Evolutionary conservation across 352 stramenopile species (phyloP).

Genomic region (Phytophthora crassamura): DNA sequence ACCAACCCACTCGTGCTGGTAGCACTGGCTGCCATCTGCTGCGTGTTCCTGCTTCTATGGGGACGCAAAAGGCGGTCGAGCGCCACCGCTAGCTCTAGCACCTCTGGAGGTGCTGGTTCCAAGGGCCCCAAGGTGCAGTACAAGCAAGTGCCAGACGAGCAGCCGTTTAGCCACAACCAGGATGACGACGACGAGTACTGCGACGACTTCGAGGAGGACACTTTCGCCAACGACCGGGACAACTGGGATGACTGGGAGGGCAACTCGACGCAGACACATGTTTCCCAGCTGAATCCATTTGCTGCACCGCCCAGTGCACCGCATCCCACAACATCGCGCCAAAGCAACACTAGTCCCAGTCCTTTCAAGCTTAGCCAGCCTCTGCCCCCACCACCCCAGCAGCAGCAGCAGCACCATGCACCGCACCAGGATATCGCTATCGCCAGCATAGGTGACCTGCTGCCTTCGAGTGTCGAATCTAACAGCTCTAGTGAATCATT

Average conservation of each 20-base stretch:
- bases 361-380: slow-evolving; percentile 39
- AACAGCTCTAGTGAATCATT: slow-evolving; percentile 81
- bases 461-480: slow-evolving; percentile 50
- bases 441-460: slow-evolving; percentile 14
- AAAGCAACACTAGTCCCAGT: slow-evolving; percentile 11
- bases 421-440: slow-evolving; percentile 45
- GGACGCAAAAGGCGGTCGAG: slow-evolving; percentile 51
- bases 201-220: slow-evolving; percentile 59
- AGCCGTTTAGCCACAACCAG: slow-evolving; percentile 46
- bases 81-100: slow-evolving; percentile 17
- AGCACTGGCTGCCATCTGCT: slow-evolving; percentile 54
- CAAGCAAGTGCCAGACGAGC: slow-evolving; percentile 63
- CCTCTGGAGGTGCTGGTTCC: slow-evolving; percentile 5
- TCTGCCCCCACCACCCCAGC: slow-evolving; percentile 20
- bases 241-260: slow-evolving; percentile 82
- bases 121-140: slow-evolving; percentile 62
- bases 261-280: slow-evolving; percentile 43
- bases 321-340: slow-evolving; percentile 16
- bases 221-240: slow-evolving; percentile 50
- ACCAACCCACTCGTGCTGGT: slow-evolving; percentile 52
- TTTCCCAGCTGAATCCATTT: slow-evolving; percentile 55
- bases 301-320: slow-evolving; percentile 20
- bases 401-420: slow-evolving; percentile 10
- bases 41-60: slow-evolving; percentile 64
- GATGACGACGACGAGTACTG: slow-evolving; percentile 57